These are phyloP conservation scores for Cyclocybe cylindracea DNA, from an alignment of 768 basidiomycete species.

Conservation along the genomic window DNA sequence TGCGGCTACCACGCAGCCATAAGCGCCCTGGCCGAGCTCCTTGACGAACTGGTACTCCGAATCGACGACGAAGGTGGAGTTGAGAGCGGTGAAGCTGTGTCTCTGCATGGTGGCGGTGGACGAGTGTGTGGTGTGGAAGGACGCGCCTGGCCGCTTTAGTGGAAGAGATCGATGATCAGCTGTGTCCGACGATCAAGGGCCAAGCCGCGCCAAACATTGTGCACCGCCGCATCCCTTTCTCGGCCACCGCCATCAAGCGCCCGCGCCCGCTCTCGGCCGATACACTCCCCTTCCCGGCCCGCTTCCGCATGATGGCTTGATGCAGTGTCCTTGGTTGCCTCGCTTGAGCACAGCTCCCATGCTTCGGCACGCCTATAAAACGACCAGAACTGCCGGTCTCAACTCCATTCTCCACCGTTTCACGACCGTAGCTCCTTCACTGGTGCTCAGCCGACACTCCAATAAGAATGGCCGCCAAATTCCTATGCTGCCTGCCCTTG, in stretches of 20 bases:
- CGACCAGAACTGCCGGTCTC: no score
- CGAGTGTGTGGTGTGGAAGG: slow-evolving; percentile 9
- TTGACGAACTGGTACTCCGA: slow-evolving; percentile 92
- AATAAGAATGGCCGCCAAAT: slow-evolving; percentile 37
- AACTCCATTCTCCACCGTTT: not conserved
- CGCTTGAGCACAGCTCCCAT: no score
- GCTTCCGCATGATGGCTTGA: no score
- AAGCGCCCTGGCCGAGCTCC: slow-evolving; percentile 95
- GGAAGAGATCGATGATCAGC: slow-evolving; percentile 15
- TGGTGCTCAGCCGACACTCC: not conserved
- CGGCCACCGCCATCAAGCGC: not conserved
- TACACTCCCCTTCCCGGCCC: not conserved
- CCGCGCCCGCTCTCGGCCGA: not conserved
- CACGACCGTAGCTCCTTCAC: not conserved
- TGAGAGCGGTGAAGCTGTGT: slow-evolving; percentile 80
- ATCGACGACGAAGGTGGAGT: slow-evolving; percentile 87
- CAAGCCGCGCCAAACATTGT: slow-evolving; percentile 19
- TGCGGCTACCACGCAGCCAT: slow-evolving; percentile 89
- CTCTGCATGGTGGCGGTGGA: slow-evolving; percentile 54
- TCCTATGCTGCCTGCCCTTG: slow-evolving; percentile 44
- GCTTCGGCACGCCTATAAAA: no score
- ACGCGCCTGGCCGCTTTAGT: slow-evolving; percentile 6
- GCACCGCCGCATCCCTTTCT: slow-evolving; percentile 11
- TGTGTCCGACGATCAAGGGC: slow-evolving; percentile 17
- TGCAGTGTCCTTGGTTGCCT: no score